Percentiles rank a stretch among this genome's conserved stretches.
Conservation (phyloP, 176 grass and related monocot genomes). For the Dactylis glomerata region DNA sequence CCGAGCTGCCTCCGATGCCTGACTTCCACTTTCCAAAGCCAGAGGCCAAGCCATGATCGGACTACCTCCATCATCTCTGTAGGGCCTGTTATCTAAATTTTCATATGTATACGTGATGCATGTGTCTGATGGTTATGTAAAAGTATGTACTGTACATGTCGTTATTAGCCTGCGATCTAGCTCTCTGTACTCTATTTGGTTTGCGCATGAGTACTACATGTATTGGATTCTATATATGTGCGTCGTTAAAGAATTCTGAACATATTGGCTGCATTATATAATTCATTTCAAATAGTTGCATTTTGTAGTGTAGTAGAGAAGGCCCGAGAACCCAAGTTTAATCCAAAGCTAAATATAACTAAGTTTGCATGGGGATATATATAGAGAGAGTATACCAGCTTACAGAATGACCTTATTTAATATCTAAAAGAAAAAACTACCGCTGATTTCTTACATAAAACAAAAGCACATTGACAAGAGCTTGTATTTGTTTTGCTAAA, state of each 20-base stretch:
- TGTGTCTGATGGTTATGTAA: not conserved
- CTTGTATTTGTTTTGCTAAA: not conserved
- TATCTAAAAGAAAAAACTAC: not conserved
- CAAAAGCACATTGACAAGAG: not conserved
- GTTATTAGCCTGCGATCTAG: not conserved
- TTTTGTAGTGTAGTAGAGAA: not conserved
- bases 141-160: not conserved
- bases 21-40: constrained; percentile 9
- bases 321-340: not conserved
- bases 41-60: not conserved
- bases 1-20: constrained; percentile 18
- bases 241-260: not conserved
- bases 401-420: not conserved
- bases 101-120: not conserved
- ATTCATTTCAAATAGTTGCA: not conserved
- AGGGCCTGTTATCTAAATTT: not conserved
- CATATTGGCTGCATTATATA: not conserved
- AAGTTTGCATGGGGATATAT: not conserved
- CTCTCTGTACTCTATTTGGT: not conserved
- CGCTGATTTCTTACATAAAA: not conserved
- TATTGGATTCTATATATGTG: not conserved
- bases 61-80: not conserved
- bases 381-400: too few relatives aligned
- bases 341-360: not conserved
- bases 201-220: not conserved